Evolutionary conservation across 2,329 filamentous ascomycete genomes (phyloP), one percentile per base, ranked within the genome.

Genomic region (Aotearoamyces nothofagi): DNA sequence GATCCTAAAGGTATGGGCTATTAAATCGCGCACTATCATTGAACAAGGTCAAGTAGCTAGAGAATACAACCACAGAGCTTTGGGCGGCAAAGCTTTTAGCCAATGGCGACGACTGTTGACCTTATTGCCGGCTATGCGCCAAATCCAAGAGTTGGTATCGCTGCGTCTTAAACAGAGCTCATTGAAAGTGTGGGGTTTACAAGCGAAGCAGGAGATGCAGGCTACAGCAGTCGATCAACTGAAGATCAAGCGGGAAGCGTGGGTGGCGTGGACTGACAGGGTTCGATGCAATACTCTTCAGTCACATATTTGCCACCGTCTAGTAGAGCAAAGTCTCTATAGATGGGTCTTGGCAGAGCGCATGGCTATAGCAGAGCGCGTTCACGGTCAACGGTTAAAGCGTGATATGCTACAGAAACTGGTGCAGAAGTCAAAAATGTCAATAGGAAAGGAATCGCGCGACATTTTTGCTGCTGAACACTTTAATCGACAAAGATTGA

Each of bases 191-290:
- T 76, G 70, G 69, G 52, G 55, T 9, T 47, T 54, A 14, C 59
- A 55, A 26, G 37, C 54, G 27, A 45, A 50, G 22, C 52, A 60
- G 38, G 52, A 59, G 17, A 52, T 50, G 26, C 52, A 60, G 38
- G 69, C 71, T 11, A 49, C 52, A 13, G 49, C 56, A 27, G 50
- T 66, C 17, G 58, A 74, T 42, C 59, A 53, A 8, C 46, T 55
- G 38, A 61, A 68, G 25, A 45, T 74, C 15, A 42, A 72, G 27
- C 61, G 60, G 27, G 69, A 69, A 43, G 56, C 65, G 3, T 71
- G 66, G 55, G 71, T 61, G 2, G 52, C 55, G 8, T 78, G 72
- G 73, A 76, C 75, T 37, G 66, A 76, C 40, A 53, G 54, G 10
- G 54, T 74, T 10, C 66, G 71, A 11, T 61, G 57, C 35, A 55